Conservation (phyloP, 2,329 filamentous ascomycete species). For the Dothideomycetes sp. region DNA sequence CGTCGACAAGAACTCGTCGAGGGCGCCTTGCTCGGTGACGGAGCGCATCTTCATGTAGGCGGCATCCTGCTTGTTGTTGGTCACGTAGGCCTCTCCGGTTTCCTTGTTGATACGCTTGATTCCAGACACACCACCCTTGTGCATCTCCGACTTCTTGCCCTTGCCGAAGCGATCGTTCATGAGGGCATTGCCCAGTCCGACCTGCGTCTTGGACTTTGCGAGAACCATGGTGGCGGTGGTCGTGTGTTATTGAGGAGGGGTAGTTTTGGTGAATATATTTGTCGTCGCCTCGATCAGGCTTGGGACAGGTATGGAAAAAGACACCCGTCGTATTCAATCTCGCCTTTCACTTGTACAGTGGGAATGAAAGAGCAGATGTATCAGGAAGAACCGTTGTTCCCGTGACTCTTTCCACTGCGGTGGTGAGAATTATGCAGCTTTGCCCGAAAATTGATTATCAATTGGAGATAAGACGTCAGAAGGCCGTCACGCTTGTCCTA, state of each 20-base stretch:
- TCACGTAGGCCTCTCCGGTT: constrained; percentile 57
- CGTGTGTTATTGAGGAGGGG: background rate
- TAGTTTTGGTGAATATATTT: too few species aligned
- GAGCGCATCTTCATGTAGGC: constrained; percentile 99
- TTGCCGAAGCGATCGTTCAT: constrained; percentile 99
- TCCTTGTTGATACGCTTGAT: constrained; percentile 19
- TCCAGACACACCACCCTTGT: constrained; percentile 56
- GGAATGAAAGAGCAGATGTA: background rate
- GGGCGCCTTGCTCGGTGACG: constrained; percentile 89
- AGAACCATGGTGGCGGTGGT: constrained; percentile 46
- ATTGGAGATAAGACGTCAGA: background rate
- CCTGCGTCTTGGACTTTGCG: constrained; percentile 88
- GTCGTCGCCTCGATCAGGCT: too few species aligned
- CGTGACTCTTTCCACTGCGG: background rate
- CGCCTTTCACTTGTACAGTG: background rate
- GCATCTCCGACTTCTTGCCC: constrained; percentile 74
- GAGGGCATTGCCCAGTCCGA: constrained; percentile 90
- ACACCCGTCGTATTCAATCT: too few species aligned
- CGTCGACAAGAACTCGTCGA: constrained; percentile 93
- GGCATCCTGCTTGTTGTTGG: constrained; percentile 81
- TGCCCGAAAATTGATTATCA: background rate
- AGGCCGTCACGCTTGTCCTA: background rate
- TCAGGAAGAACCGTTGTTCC: too few species aligned
- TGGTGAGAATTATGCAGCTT: background rate
- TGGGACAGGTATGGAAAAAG: too few species aligned